phyloP scores from a whole-genome alignment of 345 rosid species.

The Sonneratia alba region DNA sequence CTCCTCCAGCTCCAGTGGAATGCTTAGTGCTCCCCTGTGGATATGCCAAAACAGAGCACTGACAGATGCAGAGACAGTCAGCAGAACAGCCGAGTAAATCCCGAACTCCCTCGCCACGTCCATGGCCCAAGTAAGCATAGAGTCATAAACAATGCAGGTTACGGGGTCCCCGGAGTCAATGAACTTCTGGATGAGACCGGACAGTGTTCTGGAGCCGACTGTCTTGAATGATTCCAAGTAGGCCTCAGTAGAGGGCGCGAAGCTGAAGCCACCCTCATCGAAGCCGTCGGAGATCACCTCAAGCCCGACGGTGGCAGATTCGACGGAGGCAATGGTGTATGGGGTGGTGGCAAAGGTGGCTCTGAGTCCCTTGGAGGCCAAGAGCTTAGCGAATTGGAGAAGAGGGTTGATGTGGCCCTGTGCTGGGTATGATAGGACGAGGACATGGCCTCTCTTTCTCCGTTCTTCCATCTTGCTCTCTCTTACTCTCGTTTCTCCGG shows the following conservation, averaged over 20 bases:
- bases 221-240: slow-evolving; percentile 30
- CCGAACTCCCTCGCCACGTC: slow-evolving; percentile 34
- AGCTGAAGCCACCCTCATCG: slow-evolving; percentile 40
- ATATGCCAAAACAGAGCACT: slow-evolving; percentile 32
- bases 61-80: slow-evolving; percentile 39
- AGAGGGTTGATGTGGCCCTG: slow-evolving; percentile 85
- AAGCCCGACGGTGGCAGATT: slow-evolving; percentile 27
- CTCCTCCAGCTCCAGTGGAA: slow-evolving; percentile 21
- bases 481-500: neutral
- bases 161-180: slow-evolving; percentile 22
- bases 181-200: slow-evolving; percentile 26
- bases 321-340: slow-evolving; percentile 40
- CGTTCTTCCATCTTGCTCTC: slow-evolving; percentile 1
- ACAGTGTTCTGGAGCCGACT: slow-evolving; percentile 33
- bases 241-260: slow-evolving; percentile 26
- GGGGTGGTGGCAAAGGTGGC: slow-evolving; percentile 63
- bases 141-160: slow-evolving; percentile 34
- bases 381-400: slow-evolving; percentile 60
- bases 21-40: slow-evolving; percentile 17
- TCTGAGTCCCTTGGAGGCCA: slow-evolving; percentile 53
- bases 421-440: slow-evolving; percentile 58
- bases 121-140: slow-evolving; percentile 36
- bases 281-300: slow-evolving; percentile 72
- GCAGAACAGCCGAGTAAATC: slow-evolving; percentile 24
- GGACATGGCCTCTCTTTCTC: slow-evolving; percentile 28